Evolutionary conservation across 768 basidiomycete genomes (phyloP).

Genomic region (Infundibulicybe gibba): DNA sequence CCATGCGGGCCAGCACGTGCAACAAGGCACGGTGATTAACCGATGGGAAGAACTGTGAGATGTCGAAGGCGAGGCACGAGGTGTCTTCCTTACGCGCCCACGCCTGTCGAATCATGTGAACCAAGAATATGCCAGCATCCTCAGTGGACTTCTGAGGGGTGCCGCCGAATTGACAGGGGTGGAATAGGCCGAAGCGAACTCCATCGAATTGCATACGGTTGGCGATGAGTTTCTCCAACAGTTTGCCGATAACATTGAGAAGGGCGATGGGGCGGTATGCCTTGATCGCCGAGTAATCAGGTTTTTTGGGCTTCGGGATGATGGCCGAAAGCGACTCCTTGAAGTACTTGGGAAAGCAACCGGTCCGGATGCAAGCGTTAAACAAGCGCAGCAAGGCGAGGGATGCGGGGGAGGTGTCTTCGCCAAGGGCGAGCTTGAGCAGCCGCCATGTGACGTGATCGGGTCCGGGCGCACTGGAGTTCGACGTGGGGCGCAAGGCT

Average conservation of each 20-base stretch:
- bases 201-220: conserved; percentile 1
- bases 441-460: not conserved
- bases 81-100: not conserved
- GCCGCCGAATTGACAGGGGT: conserved; percentile 2
- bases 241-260: conserved; percentile 3
- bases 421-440: not conserved
- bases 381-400: not conserved
- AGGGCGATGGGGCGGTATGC: conserved; percentile 1
- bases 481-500: not conserved
- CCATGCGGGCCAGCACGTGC: not conserved
- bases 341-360: not conserved
- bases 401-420: not conserved
- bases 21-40: not conserved
- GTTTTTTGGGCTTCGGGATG: not conserved
- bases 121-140: conserved; percentile 1
- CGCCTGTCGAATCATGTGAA: not conserved
- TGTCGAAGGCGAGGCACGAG: not conserved
- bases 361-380: not conserved
- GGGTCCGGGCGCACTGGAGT: not conserved
- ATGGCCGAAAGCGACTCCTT: not conserved
- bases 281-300: not conserved
- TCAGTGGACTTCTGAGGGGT: conserved; percentile 3
- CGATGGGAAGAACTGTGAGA: not conserved
- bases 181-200: not conserved
- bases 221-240: conserved; percentile 1